Evolutionary conservation across 305 asterid species (phyloP), one percentile per base, ranked within the genome.

Genomic region (Rubia tinctorum): DNA sequence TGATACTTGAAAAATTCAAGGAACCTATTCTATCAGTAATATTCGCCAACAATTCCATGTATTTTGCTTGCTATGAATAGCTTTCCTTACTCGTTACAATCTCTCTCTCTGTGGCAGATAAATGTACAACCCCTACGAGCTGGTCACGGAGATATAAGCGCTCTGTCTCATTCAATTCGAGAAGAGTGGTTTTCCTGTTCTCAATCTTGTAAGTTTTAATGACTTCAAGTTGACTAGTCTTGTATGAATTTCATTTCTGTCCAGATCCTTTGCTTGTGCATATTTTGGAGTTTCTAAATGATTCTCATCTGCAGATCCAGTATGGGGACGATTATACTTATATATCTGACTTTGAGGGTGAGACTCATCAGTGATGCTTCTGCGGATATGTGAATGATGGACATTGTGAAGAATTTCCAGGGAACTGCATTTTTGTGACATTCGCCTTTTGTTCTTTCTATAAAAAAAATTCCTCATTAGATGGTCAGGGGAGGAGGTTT

Each of bases 71-170:
- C 69, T 12, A 9, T 5, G 8, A 75, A 43, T 68, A 60, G 68
- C 37, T 68, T 67, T 71, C 62, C 63, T 78, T 67, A 71, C 55
- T 76, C 71, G 66, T 75, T 71, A 56, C 77, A 8, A 42, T 53
- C 58, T 73, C 75, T 73, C 72, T 76, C 61, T 79, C 42, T n/a
- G 37, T 73, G 63, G 47, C 90, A 87, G 93, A 85, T 69, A 88
- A 81, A 79, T 44, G 77, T 75, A 72, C 79, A 74, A 77, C 86
- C 58, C 73, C 91, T n/a, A 78, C 77, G 66, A 82, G 76, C 85
- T 86, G 92, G 84, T 79, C 90, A 77, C 85, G 96, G 86, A 95
- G 89, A 78, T 95, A 85, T 88, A 95, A 92, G 89, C 90, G 97
- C 68, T 88, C 96, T 44, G 71, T 83, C 81, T 95, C 99, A 56